phyloP scores from a whole-genome alignment of 2,329 filamentous ascomycete genomes.

The Pleurostoma richardsiae region DNA sequence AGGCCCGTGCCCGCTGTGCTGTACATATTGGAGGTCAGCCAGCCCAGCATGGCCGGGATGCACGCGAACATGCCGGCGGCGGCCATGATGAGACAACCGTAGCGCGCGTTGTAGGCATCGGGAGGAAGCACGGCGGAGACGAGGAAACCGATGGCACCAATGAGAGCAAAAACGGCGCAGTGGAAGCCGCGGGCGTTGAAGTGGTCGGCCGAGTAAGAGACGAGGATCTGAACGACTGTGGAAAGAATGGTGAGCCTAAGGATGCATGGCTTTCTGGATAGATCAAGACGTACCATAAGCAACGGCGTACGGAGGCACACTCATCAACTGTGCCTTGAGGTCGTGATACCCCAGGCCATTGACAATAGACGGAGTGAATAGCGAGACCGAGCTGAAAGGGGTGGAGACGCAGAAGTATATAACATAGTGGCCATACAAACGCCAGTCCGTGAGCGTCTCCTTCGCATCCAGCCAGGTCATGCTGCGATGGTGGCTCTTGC shows the following conservation, averaged over 20 bases:
- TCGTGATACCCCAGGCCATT: conserved; percentile 44
- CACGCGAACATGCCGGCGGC: conserved; percentile 38
- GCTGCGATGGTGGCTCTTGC: conserved; percentile 53
- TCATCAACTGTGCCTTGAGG: conserved; percentile 60
- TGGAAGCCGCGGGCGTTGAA: conserved; percentile 44
- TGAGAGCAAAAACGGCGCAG: conserved; percentile 39
- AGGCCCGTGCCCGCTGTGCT: conserved; percentile 51
- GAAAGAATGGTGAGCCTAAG: neutral
- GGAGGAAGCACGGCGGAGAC: conserved; percentile 47
- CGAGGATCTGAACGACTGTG: conserved; percentile 18
- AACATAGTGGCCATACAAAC: conserved; percentile 63
- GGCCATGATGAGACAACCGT: conserved; percentile 52
- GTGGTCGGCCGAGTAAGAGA: conserved; percentile 43
- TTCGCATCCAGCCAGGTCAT: conserved; percentile 66
- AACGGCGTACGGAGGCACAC: conserved; percentile 59
- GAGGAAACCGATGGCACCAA: conserved; percentile 50
- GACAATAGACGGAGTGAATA: conserved; percentile 59
- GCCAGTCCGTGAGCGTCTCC: conserved; percentile 60
- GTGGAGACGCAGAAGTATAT: conserved; percentile 45
- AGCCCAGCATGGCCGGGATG: conserved; percentile 51
- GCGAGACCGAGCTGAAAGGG: conserved; percentile 54
- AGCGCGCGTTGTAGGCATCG: conserved; percentile 42
- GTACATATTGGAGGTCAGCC: conserved; percentile 63
- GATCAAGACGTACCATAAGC: conserved; percentile 40
- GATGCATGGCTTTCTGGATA: neutral